phyloP scores from a whole-genome alignment of 345 rosid genomes.

The Orychophragmus violaceus region DNA sequence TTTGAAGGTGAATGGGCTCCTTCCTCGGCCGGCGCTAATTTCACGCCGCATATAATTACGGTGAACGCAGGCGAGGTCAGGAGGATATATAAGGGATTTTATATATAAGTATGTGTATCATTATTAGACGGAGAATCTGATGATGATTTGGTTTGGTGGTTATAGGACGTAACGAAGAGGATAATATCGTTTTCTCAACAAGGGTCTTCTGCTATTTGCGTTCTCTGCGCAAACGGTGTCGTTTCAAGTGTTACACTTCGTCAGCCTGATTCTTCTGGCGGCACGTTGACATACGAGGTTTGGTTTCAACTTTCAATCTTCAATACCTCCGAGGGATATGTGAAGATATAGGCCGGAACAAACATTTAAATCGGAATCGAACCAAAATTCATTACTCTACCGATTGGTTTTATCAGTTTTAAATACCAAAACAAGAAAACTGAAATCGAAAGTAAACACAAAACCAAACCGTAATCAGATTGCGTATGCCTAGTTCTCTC shows the following conservation, averaged over 20 bases:
- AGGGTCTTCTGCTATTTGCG: slow-evolving; percentile 79
- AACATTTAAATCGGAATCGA: not conserved
- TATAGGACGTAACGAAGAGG: slow-evolving; percentile 84
- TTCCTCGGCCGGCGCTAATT: slow-evolving; percentile 74
- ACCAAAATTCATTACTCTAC: not conserved
- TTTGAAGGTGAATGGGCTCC: slow-evolving; percentile 86
- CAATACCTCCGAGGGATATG: not conserved
- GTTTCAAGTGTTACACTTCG: slow-evolving; percentile 89
- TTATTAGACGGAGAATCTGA: too few relatives aligned
- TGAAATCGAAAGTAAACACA: not conserved
- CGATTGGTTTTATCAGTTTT: not conserved
- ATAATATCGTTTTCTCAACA: slow-evolving; percentile 94
- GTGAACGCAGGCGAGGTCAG: slow-evolving; percentile 90
- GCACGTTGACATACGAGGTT: slow-evolving; percentile 97
- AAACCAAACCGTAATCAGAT: not conserved
- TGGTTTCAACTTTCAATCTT: not conserved
- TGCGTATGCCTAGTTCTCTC: not conserved
- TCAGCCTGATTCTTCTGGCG: slow-evolving; percentile 93
- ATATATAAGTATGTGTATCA: not conserved
- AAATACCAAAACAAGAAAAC: not conserved
- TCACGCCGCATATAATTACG: slow-evolving; percentile 85
- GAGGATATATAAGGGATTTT: too few relatives aligned
- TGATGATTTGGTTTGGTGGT: slow-evolving; percentile 11
- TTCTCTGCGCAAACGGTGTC: slow-evolving; percentile 85
- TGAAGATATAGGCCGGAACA: not conserved